Evolutionary conservation across 1,284 basidiomycete species (phyloP), one percentile per base, ranked within the genome.

Genomic region (Anthracocystis setariae): DNA sequence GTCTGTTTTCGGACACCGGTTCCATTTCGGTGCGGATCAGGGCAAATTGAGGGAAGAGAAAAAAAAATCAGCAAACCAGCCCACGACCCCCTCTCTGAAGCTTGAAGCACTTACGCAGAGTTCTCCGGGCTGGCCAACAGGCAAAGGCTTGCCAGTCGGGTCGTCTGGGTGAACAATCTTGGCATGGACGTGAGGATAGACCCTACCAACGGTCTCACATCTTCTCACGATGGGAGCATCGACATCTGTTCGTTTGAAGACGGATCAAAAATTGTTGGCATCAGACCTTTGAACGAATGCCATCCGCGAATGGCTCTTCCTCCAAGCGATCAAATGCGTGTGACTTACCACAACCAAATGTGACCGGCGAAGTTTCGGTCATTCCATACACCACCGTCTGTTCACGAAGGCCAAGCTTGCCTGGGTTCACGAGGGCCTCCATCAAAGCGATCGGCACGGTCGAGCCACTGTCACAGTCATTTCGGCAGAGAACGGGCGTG

Each of bases 121-220:
- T 80, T 93, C 91, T 8, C 92, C 91, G 0, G 91, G 89, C 24
- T 66, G 54, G 7, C 73, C 74, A 3, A 78, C 57, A 1, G 77
- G 74, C n/a, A 79, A 46, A 8, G 76, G 61, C 3, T 84, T 54
- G 12, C 79, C 82, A 51, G 27, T 27, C 4, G 43, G 49, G 18
- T 89, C 90, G 20, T 88, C 82, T 1, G 54, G 46, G 73, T 90
- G 86, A 29, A 92, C 85, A 3, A 93, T 76, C 79, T 91, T 92
- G 2, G 91, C 92, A 74, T 86, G 88, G 42, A 90, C 90, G 76
- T 93, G 91, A 0, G 90, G 90, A 39, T 88, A 88, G 23, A 91
- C 86, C 69, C 85, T 88, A 4, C 92, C 91, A 2, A 92, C 91
- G 0, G 91, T 93, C 79, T 92, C 90, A 13, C 91, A 88, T 2